These are phyloP conservation scores for Russula compacta DNA, from an alignment of 768 basidiomycete genomes.

Conservation along the genomic window DNA sequence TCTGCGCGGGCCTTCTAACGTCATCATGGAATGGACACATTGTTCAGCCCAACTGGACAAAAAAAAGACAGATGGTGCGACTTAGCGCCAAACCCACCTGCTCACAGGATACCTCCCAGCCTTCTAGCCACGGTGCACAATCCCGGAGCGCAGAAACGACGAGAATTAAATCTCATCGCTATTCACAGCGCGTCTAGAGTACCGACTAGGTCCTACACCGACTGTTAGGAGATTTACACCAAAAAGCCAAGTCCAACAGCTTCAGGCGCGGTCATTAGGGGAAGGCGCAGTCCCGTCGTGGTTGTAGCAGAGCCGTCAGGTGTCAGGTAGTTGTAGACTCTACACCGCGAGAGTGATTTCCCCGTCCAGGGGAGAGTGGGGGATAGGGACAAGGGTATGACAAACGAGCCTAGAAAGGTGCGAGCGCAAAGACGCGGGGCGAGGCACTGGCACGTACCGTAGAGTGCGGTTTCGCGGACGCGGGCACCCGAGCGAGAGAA, in stretches of 20 bases:
- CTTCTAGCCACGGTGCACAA: too few relatives aligned
- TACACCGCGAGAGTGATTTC: too few relatives aligned
- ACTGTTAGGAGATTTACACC: not conserved
- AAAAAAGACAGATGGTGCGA: not conserved
- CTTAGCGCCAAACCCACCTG: not conserved
- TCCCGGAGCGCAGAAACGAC: too few relatives aligned
- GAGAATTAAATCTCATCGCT: too few relatives aligned
- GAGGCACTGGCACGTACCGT: too few relatives aligned
- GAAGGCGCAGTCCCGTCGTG: not conserved
- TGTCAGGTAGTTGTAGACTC: not conserved
- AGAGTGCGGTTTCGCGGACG: too few relatives aligned
- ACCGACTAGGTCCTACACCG: conserved; percentile 1
- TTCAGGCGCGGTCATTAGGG: not conserved
- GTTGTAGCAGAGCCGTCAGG: not conserved
- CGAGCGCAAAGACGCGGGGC: too few relatives aligned
- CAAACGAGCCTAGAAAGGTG: too few relatives aligned
- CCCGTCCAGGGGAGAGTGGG: too few relatives aligned
- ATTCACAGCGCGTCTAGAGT: not conserved
- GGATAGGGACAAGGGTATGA: too few relatives aligned
- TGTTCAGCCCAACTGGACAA: not conserved
- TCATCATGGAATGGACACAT: not conserved
- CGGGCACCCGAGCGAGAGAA: too few relatives aligned
- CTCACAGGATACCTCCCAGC: too few relatives aligned
- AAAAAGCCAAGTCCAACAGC: not conserved
- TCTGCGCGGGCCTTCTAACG: not conserved